Conservation (phyloP, 495 filamentous ascomycete genomes). For the Chaetomium tenue region DNA sequence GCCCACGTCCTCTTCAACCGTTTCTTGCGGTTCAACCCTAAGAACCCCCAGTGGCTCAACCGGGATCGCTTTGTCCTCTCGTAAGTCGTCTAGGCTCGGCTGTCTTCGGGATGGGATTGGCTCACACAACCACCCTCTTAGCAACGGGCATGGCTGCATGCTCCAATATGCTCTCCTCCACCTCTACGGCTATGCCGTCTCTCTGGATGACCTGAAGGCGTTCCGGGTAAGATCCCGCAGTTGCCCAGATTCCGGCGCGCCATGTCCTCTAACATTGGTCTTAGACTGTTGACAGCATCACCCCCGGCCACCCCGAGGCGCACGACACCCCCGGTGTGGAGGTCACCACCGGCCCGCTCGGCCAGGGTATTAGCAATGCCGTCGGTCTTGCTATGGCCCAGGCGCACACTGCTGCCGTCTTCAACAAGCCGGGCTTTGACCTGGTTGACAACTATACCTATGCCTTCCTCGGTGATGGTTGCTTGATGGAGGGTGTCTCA, state of each 20-base stretch:
- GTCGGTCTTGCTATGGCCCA: conserved; percentile 97
- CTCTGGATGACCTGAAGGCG: conserved; percentile 85
- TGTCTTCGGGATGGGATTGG: background rate
- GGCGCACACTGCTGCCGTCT: conserved; percentile 80
- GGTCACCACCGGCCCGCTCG: conserved; percentile 95
- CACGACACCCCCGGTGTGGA: conserved; percentile 96
- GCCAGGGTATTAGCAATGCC: conserved; percentile 92
- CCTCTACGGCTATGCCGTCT: conserved; percentile 84
- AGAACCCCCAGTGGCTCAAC: conserved; percentile 96
- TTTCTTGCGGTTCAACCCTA: conserved; percentile 99
- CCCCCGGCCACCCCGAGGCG: conserved; percentile 93
- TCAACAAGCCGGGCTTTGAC: conserved; percentile 96
- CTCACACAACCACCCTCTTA: conserved; percentile 37
- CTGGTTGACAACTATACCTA: conserved; percentile 97
- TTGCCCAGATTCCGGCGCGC: background rate
- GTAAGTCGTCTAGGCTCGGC: conserved; percentile 58
- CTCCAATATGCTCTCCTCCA: conserved; percentile 98
- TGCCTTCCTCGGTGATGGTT: conserved; percentile 95
- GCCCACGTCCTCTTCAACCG: conserved; percentile 98
- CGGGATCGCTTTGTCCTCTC: conserved; percentile 98
- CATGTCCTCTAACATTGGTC: conserved; percentile 21
- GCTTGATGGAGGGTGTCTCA: conserved; percentile 97
- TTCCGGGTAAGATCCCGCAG: conserved; percentile 77
- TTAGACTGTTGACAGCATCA: conserved; percentile 84
- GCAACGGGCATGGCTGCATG: conserved; percentile 99